Base-by-base conservation (phyloP, 2,329 filamentous ascomycete species). In the Fusarium agapanthi region DNA sequence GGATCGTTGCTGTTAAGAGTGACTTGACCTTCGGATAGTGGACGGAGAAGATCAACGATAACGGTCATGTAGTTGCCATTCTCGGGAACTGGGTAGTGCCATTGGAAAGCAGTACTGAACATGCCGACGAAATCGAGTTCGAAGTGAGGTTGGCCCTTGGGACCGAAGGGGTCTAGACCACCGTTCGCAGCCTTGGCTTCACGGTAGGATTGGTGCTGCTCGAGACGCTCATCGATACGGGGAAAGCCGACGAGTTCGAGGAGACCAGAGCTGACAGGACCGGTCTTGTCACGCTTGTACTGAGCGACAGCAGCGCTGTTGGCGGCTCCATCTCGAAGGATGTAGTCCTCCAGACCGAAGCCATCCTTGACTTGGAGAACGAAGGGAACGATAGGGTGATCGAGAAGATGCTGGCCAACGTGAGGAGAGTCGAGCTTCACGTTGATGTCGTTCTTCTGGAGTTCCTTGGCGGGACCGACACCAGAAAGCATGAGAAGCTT, bases 401-500 rank as follows among this genome's bases (percentile, higher is more conserved):
- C 90, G 65, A 90, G 83, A 8, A 93, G 83, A 80, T 92, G 90
- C 64, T 86, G 87, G 10, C 91, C 91, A 7, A 93, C 90, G 48
- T 90, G 88, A 2, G 87, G 87, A 1, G 89, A 86, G 68, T 91
- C 84, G 8, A 86, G 82, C 24, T 90, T 72, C 2, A 88, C 80
- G 5, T 83, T 76, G 69, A 92, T 91, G n/a, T 83, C 80, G 75
- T 88, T 85, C 58, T 83, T 81, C 26, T 83, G 70, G 11, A 93
- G 84, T 71, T 90, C 86, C 0, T 81, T 77, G 16, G 79, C 75
- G 0, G 89, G 89, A 0, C 90, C 90, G 38, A 92, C 85, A n/a
- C 91, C 91, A 57, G 85, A 88, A 4, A 92, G 85, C 81, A 90
- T 89, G 18, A 93, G 86, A 6, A 93, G 80, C 78, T 92, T 90